phyloP scores from a whole-genome alignment of 352 stramenopile species.

The Globisporangium rhizosaccharum region DNA sequence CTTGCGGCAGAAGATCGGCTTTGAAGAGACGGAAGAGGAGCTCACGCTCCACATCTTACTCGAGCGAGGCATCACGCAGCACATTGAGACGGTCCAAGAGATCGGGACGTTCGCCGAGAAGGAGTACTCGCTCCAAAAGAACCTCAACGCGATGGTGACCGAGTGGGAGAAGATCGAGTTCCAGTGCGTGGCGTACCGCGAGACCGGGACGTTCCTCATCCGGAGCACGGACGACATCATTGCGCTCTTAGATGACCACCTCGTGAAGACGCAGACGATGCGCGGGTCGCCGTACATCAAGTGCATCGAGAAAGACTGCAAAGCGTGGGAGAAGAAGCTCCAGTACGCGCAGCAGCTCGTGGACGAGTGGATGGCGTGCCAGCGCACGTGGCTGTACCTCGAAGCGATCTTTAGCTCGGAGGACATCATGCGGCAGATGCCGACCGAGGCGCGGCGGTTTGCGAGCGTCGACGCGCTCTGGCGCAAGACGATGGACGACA shows the following conservation, averaged over 20 bases:
- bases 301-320: conserved; percentile 89
- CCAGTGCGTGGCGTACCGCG: conserved; percentile 89
- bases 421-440: conserved; percentile 96
- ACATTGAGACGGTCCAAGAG: conserved; percentile 90
- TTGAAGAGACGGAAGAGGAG: conserved; percentile 82
- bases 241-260: conserved; percentile 89
- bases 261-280: conserved; percentile 96
- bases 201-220: conserved; percentile 89
- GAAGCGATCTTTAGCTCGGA: conserved; percentile 95
- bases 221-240: conserved; percentile 89
- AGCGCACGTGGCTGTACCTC: conserved; percentile 94
- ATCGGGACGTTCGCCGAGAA: conserved; percentile 92
- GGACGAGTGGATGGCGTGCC: conserved; percentile 92
- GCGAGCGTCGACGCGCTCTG: conserved; percentile 86
- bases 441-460: conserved; percentile 87
- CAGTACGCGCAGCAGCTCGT: conserved; percentile 89
- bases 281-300: conserved; percentile 93
- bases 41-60: conserved; percentile 77
- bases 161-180: conserved; percentile 95
- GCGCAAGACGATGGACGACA: conserved; percentile 92
- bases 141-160: conserved; percentile 89
- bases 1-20: conserved; percentile 86
- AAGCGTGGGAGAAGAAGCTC: conserved; percentile 87
- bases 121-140: conserved; percentile 93
- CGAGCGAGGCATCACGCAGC: conserved; percentile 75